Evolutionary conservation across 179 eudicot genomes (phyloP).

Genomic region (Silene noctiflora): DNA sequence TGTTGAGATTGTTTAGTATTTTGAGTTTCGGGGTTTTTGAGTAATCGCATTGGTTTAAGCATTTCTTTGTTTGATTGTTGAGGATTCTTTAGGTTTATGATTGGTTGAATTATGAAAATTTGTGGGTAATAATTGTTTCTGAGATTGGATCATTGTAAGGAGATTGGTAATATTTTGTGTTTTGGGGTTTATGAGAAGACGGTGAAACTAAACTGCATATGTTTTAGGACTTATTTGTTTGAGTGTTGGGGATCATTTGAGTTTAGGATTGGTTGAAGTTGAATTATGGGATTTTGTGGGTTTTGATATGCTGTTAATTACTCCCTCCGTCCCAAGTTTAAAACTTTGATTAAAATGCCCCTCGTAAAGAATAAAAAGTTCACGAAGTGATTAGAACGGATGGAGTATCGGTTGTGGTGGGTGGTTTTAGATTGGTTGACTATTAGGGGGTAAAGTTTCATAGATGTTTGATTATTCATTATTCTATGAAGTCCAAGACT

Average conservation of each 20-base stretch:
- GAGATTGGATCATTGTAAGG: not conserved
- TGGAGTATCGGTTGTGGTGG: not conserved
- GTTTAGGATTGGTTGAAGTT: not conserved
- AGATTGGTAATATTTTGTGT: not conserved
- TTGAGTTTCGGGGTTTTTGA: not conserved
- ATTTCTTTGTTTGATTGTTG: no score
- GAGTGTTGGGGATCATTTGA: not conserved
- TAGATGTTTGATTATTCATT: slow-evolving; percentile 1
- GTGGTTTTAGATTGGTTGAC: slow-evolving; percentile 7
- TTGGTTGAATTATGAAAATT: slow-evolving; percentile 11
- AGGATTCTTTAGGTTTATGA: not conserved
- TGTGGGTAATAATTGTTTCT: not conserved
- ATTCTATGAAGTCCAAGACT: not conserved
- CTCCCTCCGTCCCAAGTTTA: no score
- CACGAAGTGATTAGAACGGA: no score
- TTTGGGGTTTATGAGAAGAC: not conserved
- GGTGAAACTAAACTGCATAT: not conserved
- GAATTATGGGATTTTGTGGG: slow-evolving; percentile 12
- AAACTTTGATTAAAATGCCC: no score
- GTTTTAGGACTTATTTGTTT: no score
- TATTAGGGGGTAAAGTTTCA: not conserved
- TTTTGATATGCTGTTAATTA: not conserved
- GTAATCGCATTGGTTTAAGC: no score
- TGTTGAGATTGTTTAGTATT: not conserved
- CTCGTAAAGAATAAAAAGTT: no score